A percentile compares a stretch with the other conserved stretches of the same genome.
Evolutionary conservation across 768 basidiomycete genomes (phyloP).

Genomic region (Mycena galericulata): DNA sequence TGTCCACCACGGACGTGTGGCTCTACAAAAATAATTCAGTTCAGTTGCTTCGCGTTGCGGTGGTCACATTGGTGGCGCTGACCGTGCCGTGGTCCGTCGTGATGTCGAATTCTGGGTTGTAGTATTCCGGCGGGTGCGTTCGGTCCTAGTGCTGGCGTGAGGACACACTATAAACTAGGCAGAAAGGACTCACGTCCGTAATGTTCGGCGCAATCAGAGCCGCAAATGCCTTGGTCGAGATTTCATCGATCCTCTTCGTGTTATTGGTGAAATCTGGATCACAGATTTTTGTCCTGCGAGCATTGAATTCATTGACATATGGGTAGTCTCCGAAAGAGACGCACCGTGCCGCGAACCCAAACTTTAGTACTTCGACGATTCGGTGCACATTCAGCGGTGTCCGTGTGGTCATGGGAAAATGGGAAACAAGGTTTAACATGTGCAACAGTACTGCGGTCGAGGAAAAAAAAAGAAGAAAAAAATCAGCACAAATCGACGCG

Average conservation of each 20-base stretch:
- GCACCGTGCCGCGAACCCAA: conserved; percentile 64
- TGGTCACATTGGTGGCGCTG: conserved; percentile 39
- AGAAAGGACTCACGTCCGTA: conserved; percentile 71
- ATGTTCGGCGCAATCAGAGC: conserved; percentile 72
- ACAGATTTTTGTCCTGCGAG: conserved; percentile 78
- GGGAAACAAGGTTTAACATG: conserved; percentile 91
- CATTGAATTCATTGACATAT: background rate
- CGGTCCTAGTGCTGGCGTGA: conserved; percentile 61
- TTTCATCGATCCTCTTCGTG: conserved; percentile 66
- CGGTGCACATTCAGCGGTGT: conserved; percentile 82
- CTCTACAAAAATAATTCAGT: conserved; percentile 60
- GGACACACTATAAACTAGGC: conserved; percentile 1
- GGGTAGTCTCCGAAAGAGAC: conserved; percentile 6
- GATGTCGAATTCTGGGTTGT: conserved; percentile 85
- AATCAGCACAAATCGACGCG: background rate
- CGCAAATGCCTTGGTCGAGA: conserved; percentile 79
- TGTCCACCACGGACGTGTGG: conserved; percentile 87
- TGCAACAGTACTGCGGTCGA: conserved; percentile 88
- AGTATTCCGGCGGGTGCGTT: conserved; percentile 87
- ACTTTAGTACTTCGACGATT: conserved; percentile 88
- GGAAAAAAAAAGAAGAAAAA: too few relatives aligned
- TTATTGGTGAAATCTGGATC: conserved; percentile 80
- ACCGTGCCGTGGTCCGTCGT: conserved; percentile 90
- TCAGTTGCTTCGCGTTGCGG: background rate
- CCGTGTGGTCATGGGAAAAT: conserved; percentile 67